Base-by-base conservation (phyloP, 148 eudicot species). In the Cornus suecica region DNA sequence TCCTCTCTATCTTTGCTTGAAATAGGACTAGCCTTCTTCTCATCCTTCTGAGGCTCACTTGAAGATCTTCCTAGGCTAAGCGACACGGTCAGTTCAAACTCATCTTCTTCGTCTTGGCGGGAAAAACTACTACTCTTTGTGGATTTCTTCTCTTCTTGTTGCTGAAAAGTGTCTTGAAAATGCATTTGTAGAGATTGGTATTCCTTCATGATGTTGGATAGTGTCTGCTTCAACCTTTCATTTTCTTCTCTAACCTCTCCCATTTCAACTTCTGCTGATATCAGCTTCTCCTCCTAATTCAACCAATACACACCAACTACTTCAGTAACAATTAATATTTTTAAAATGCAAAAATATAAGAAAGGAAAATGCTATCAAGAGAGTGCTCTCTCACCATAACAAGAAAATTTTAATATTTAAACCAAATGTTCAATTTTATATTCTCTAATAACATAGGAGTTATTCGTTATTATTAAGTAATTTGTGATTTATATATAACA, bases 201-300 rank as follows among this genome's bases (percentile, higher is more conserved):
- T 37, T 85, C 83, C 62, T 77, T 77, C 41, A 77, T 66, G 45
- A 83, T 70, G 65, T 77, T 56, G 0, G 78, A 74, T 80, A 85
- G 72, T 26, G 83, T 60, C 66, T 63, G 82, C 77, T 83, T 87
- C 71, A 87, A 41, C 67, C 75, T 83, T 67, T 83, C 80, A 58
- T 85, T 87, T 73, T 87, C 90, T 70, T 81, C 88, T 73, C 80
- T 79, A 11, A 83, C 83, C 75, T 83, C 80, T 30, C 82, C 82
- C 85, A 87, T 87, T 83, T 87, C 84, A 25, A 70, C 84, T 81
- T 83, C 81, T 15, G 84, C 78, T 71, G 83, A 80, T 74, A 71
- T 77, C 8, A 81, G 67, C 25, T 79, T 74, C 67, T 79, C 81
- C 16, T 77, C 83, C 88, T 85, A 60, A 1, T 25, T 22, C 10